Evolutionary conservation across 2,329 filamentous ascomycete species (phyloP).

Genomic region (Apiospora saccharicola): DNA sequence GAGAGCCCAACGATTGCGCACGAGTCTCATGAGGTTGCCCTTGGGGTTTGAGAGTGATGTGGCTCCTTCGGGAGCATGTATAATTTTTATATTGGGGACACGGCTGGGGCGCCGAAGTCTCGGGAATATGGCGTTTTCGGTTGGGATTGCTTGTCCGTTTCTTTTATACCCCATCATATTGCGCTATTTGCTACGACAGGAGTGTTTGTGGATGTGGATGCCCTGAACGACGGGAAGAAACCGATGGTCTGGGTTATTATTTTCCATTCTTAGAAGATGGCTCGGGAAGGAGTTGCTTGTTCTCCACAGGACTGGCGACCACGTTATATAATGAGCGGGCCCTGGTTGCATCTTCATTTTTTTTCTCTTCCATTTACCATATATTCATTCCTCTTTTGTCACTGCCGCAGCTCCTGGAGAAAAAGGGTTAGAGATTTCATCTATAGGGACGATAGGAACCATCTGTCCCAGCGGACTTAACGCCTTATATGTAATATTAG

Average conservation of each 20-base stretch:
- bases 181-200: slow-evolving; percentile 45
- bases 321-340: slow-evolving; percentile 22
- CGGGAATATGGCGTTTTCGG: slow-evolving; percentile 38
- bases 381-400: background rate
- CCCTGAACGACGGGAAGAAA: slow-evolving; percentile 39
- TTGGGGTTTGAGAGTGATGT: slow-evolving; percentile 37
- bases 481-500: slow-evolving; percentile 15
- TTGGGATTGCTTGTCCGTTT: slow-evolving; percentile 44
- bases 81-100: slow-evolving; percentile 8
- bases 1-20: slow-evolving; percentile 42
- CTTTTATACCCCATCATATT: slow-evolving; percentile 50
- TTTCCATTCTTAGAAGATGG: slow-evolving; percentile 33
- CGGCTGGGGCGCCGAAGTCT: slow-evolving; percentile 8
- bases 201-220: slow-evolving; percentile 38
- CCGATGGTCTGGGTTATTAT: slow-evolving; percentile 33
- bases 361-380: background rate
- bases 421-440: background rate
- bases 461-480: slow-evolving; percentile 8
- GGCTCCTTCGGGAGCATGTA: background rate
- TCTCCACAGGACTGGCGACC: slow-evolving; percentile 4
- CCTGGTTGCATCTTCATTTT: background rate
- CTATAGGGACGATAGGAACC: background rate
- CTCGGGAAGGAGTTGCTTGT: slow-evolving; percentile 17
- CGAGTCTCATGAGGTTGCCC: slow-evolving; percentile 36
- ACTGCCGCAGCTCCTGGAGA: background rate